phyloP scores from a whole-genome alignment of 1,284 basidiomycete genomes.

The Coriolopsis trogii region DNA sequence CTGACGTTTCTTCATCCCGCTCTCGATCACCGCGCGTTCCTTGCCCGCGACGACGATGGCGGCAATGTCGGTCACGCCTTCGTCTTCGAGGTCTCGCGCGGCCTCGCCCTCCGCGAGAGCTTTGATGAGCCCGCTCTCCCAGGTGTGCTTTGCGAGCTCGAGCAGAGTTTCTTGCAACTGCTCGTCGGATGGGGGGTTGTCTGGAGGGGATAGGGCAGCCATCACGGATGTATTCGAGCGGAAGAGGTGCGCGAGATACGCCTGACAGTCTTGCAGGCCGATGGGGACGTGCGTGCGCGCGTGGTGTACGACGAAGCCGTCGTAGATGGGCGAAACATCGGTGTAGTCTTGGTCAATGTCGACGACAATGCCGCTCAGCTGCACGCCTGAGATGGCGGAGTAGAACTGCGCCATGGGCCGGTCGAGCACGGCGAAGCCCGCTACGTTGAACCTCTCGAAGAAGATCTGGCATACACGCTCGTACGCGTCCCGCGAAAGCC shows the following conservation, averaged over 20 bases:
- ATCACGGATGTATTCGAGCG: constrained; percentile 68
- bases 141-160: constrained; percentile 62
- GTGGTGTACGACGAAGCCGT: constrained; percentile 69
- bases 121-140: constrained; percentile 65
- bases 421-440: constrained; percentile 84
- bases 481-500: constrained; percentile 72
- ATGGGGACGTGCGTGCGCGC: constrained; percentile 63
- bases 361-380: constrained; percentile 79
- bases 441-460: constrained; percentile 95
- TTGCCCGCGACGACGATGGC: constrained; percentile 81
- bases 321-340: constrained; percentile 81
- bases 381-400: constrained; percentile 60
- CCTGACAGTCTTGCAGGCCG: constrained; percentile 77
- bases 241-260: constrained; percentile 75
- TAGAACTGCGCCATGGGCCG: constrained; percentile 86
- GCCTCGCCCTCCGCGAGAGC: constrained; percentile 75
- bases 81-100: constrained; percentile 60
- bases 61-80: constrained; percentile 85
- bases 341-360: constrained; percentile 83
- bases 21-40: constrained; percentile 82
- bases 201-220: constrained; percentile 58
- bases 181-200: constrained; percentile 45
- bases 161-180: constrained; percentile 52
- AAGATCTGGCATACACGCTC: constrained; percentile 86
- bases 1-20: constrained; percentile 75